Evolutionary conservation across 164 flowering plant genomes (phyloP).

Genomic region (Litsea cubeba): DNA sequence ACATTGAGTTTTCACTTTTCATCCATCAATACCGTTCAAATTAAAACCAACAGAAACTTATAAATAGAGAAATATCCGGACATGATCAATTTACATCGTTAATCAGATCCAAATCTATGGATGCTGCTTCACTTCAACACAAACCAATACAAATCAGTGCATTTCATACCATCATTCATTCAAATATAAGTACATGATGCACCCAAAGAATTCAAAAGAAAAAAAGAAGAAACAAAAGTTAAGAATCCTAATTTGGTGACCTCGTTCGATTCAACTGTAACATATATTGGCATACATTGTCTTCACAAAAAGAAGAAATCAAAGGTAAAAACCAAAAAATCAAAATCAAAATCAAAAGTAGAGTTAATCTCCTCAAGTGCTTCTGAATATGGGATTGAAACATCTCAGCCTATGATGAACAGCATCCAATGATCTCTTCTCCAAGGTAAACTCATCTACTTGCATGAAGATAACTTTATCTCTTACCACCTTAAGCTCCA

Average conservation of each 20-base stretch:
- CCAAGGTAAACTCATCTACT: slow-evolving; percentile 25
- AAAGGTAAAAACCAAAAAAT: background rate
- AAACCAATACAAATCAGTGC: too few species aligned
- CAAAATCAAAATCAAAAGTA: background rate
- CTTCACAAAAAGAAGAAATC: background rate
- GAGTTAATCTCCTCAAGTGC: slow-evolving; percentile 47
- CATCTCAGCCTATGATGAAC: slow-evolving; percentile 35
- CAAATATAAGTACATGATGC: too few species aligned
- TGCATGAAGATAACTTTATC: slow-evolving; percentile 36
- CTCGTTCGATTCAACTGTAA: background rate
- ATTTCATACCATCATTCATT: too few species aligned
- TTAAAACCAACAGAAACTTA: too few species aligned
- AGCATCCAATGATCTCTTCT: slow-evolving; percentile 28
- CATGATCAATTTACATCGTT: too few species aligned
- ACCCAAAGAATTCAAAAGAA: too few species aligned
- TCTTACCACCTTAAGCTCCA: slow-evolving; percentile 53
- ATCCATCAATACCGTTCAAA: too few species aligned
- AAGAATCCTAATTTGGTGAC: background rate
- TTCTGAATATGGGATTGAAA: slow-evolving; percentile 33
- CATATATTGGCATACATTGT: background rate
- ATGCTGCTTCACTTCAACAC: too few species aligned
- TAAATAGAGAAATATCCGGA: too few species aligned
- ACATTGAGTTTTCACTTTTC: too few species aligned
- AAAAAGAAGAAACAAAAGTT: too few species aligned
- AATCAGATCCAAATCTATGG: too few species aligned